These are phyloP conservation scores for Malus asiatica DNA, from an alignment of 306 rosid species.

Conservation along the genomic window DNA sequence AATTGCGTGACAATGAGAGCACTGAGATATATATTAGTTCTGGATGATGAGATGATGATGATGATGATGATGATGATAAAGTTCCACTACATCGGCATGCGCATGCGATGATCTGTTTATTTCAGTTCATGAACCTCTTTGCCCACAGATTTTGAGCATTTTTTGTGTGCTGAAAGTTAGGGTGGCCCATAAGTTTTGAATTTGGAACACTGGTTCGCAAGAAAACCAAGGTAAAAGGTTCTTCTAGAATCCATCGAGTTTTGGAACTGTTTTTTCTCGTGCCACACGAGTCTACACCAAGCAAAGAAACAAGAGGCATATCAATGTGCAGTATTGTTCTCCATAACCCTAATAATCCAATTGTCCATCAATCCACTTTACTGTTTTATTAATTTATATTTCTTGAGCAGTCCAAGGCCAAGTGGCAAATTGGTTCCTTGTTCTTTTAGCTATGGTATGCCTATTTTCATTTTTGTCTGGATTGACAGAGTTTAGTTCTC, in stretches of 20 bases:
- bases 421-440: too few species aligned
- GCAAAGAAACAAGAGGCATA: background rate
- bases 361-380: background rate
- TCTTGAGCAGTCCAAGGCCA: too few species aligned
- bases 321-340: background rate
- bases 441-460: too few species aligned
- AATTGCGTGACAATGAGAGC: background rate
- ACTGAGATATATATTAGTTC: background rate
- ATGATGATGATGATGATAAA: background rate
- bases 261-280: background rate
- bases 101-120: background rate
- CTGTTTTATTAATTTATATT: too few species aligned
- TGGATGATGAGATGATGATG: background rate
- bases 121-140: too few species aligned
- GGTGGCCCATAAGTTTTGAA: background rate
- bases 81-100: background rate
- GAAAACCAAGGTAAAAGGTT: background rate
- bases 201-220: background rate
- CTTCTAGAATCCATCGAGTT: background rate
- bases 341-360: background rate
- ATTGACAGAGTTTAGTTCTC: too few species aligned
- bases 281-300: background rate
- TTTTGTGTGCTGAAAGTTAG: background rate
- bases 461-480: too few species aligned
- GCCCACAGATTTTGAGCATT: background rate